Conservation (phyloP, 2,329 filamentous ascomycete species). For the Helminthosporium solani region DNA sequence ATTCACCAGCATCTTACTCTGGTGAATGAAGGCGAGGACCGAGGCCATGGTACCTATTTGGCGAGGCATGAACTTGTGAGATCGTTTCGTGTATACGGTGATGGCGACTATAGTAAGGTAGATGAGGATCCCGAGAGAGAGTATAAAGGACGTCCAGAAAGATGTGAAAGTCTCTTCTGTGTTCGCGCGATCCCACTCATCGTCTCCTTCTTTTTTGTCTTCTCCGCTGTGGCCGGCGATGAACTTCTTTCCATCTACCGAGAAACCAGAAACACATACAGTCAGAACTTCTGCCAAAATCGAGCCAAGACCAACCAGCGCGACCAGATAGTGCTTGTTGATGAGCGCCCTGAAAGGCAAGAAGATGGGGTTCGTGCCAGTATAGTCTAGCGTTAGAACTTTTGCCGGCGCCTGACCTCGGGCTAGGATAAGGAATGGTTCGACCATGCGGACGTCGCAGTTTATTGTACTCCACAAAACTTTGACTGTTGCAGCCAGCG, state of each 20-base stretch:
- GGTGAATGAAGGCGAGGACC: conserved; percentile 75
- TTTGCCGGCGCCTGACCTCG: conserved; percentile 64
- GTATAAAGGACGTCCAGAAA: conserved; percentile 65
- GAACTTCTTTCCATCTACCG: conserved; percentile 59
- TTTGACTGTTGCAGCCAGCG: conserved; percentile 66
- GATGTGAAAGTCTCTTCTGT: conserved; percentile 53
- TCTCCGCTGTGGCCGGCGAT: conserved; percentile 37
- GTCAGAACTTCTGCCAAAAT: conserved; percentile 73
- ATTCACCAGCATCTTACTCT: conserved; percentile 75
- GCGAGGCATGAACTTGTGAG: conserved; percentile 71
- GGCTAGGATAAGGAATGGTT: conserved; percentile 49
- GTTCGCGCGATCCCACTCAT: conserved; percentile 26
- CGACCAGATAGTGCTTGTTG: conserved; percentile 66
- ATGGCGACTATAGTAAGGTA: conserved; percentile 63
- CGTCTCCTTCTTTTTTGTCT: conserved; percentile 14
- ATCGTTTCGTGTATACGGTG: conserved; percentile 62
- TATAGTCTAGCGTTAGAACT: conserved; percentile 71
- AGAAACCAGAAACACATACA: conserved; percentile 66
- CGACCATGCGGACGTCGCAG: conserved; percentile 58
- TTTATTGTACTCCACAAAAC: conserved; percentile 69
- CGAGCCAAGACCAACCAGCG: conserved; percentile 68
- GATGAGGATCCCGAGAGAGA: conserved; percentile 64
- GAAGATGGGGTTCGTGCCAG: conserved; percentile 67
- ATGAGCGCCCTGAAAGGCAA: conserved; percentile 62
- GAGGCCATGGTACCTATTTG: conserved; percentile 78